Conservation (phyloP, 768 basidiomycete species). For the Boletus bicolor region DNA sequence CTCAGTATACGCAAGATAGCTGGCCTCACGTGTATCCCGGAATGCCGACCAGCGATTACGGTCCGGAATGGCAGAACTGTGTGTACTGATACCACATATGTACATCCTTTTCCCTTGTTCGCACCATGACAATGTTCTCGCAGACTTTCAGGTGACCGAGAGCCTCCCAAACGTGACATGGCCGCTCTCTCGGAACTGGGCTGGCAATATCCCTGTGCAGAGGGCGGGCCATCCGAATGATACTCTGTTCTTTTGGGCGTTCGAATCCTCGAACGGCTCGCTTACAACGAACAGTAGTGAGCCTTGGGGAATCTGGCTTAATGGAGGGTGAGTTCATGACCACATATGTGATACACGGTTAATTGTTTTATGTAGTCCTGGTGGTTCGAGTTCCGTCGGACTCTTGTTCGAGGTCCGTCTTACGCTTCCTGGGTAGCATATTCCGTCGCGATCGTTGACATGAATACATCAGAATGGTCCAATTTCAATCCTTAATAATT, state of each 20-base stretch:
- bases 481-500: slow-evolving; percentile 51
- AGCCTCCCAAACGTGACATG: slow-evolving; percentile 59
- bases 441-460: neutral
- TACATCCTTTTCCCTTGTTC: neutral
- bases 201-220: slow-evolving; percentile 48
- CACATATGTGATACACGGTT: neutral
- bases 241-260: slow-evolving; percentile 42
- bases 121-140: neutral
- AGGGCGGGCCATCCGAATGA: neutral
- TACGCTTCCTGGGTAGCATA: neutral
- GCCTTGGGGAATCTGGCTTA: slow-evolving; percentile 73
- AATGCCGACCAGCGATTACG: slow-evolving; percentile 44
- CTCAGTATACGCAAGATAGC: slow-evolving; percentile 3
- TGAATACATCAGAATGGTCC: slow-evolving; percentile 55
- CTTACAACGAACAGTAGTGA: slow-evolving; percentile 24
- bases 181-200: slow-evolving; percentile 45
- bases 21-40: slow-evolving; percentile 44
- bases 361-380: slow-evolving; percentile 41
- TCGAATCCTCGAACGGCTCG: slow-evolving; percentile 40
- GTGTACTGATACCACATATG: slow-evolving; percentile 15
- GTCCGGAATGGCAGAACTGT: slow-evolving; percentile 62
- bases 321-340: slow-evolving; percentile 51
- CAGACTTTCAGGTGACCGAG: slow-evolving; percentile 59
- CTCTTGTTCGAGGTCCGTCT: slow-evolving; percentile 53
- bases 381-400: slow-evolving; percentile 63